Conservation (phyloP, 495 filamentous ascomycete genomes). For the Evernia prunastri region DNA sequence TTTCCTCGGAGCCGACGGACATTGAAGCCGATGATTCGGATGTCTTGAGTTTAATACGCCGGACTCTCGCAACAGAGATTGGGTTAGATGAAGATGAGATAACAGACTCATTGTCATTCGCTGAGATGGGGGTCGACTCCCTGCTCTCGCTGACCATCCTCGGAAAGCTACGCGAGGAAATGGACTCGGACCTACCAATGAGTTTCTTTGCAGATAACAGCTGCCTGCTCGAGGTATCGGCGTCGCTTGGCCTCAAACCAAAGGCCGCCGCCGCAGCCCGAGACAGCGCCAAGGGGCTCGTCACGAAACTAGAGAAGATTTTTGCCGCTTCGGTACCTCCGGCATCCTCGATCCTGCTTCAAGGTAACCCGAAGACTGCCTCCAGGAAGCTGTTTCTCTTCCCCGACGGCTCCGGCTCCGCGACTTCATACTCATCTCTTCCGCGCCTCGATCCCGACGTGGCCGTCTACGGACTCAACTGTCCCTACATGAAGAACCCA, state of each 20-base stretch:
- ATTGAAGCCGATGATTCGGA: background rate
- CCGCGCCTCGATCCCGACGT: slow-evolving; percentile 38
- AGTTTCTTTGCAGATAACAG: slow-evolving; percentile 35
- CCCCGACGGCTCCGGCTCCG: slow-evolving; percentile 70
- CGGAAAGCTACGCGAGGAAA: slow-evolving; percentile 34
- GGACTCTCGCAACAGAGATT: slow-evolving; percentile 25
- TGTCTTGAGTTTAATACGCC: background rate
- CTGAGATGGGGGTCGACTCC: slow-evolving; percentile 41
- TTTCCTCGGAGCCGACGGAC: too few relatives aligned
- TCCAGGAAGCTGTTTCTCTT: slow-evolving; percentile 64
- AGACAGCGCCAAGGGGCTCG: too few relatives aligned
- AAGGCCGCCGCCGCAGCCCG: slow-evolving; percentile 21
- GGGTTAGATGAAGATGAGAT: too few relatives aligned
- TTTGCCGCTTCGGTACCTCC: slow-evolving; percentile 28
- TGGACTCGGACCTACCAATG: slow-evolving; percentile 31
- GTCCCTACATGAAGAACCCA: slow-evolving; percentile 54
- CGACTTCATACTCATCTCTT: slow-evolving; percentile 55
- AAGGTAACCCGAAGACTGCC: slow-evolving; percentile 48
- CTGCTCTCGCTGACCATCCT: slow-evolving; percentile 42
- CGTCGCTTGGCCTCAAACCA: slow-evolving; percentile 13
- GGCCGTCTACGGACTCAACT: slow-evolving; percentile 55
- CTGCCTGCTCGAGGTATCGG: slow-evolving; percentile 18
- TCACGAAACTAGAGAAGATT: too few relatives aligned
- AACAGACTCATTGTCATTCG: too few relatives aligned
- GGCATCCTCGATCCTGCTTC: slow-evolving; percentile 49